Conservation (phyloP, 73 alveolate species). For the Halteria grandinella region DNA sequence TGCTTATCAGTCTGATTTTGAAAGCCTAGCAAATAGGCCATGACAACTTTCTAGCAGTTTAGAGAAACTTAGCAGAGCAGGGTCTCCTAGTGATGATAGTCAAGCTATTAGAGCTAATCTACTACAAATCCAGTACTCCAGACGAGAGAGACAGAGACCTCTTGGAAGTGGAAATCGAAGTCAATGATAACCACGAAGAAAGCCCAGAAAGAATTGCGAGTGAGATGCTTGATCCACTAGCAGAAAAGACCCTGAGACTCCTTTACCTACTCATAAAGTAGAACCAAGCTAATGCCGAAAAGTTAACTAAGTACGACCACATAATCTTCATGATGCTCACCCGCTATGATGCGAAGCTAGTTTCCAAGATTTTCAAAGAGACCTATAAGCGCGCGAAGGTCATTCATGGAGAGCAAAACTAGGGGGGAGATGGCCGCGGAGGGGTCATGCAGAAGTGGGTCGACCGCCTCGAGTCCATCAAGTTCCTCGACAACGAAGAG, state of each 20-base stretch:
- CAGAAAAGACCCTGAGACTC: slow-evolving; percentile 3
- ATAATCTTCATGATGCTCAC: slow-evolving; percentile 9
- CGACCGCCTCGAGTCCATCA: slow-evolving; percentile 58
- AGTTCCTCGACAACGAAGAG: slow-evolving; percentile 16
- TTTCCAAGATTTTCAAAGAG: slow-evolving; percentile 53
- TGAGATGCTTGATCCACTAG: slow-evolving; percentile 47
- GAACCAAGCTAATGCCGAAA: slow-evolving; percentile 15
- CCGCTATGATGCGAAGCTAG: not conserved
- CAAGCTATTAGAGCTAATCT: slow-evolving; percentile 57
- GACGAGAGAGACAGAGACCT: slow-evolving; percentile 54
- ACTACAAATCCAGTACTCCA: slow-evolving; percentile 47
- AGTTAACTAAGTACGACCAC: slow-evolving; percentile 54
- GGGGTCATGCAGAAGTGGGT: slow-evolving; percentile 65
- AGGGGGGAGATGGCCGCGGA: too few species aligned
- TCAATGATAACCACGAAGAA: slow-evolving; percentile 29
- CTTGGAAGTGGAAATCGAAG: slow-evolving; percentile 36
- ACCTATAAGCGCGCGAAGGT: slow-evolving; percentile 67
- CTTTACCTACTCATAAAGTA: slow-evolving; percentile 27
- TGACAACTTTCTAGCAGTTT: not conserved
- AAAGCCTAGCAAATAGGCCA: slow-evolving; percentile 7
- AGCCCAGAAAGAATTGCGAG: slow-evolving; percentile 55
- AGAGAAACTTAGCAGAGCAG: slow-evolving; percentile 46
- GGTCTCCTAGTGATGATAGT: slow-evolving; percentile 49
- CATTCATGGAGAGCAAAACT: slow-evolving; percentile 45
- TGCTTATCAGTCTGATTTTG: not conserved